Evolutionary conservation across 2,329 filamentous ascomycete genomes (phyloP), one percentile per base, ranked within the genome.

Genomic region (Aspergillus sp.): DNA sequence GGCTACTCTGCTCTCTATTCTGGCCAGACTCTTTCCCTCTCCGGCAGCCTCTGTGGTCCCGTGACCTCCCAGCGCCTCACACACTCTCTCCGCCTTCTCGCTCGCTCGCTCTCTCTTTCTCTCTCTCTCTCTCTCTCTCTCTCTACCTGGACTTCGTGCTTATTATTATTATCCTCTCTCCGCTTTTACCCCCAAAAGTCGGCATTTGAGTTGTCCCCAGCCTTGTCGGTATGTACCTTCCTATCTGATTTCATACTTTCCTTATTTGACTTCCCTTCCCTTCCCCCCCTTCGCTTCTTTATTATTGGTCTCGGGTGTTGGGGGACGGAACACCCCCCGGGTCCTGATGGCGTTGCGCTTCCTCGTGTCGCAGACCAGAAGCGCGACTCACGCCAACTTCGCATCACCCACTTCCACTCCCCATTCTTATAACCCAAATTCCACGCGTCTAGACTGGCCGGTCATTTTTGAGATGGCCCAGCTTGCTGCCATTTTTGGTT

Each of bases 181-280:
- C 19, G 19, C 19, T 19, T 19, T 19, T 19, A 1, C 19, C 19
- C 19, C 19, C 19, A 19, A 19, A 60, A 65, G 57, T 65, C 62
- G 62, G 62, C 59, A 64, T 60, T 56, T 61, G 56, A 66, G 56
- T 65, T 53, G 58, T 60, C 61, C 19, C 19, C 64, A 67, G 57
- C 63, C 63, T 68, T 63, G 63, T 68, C 65, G 64, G 65, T 68
- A 68, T 63, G 65, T 68, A 61, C 46, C 47, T 53, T 52, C 43
- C 26, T 50, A 41, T 45, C 36, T 33, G 49, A 32, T 32, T 32
- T 32, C 8, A 32, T 32, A 32, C 5, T 32, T 42, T 42, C 19
- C 19, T 19, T 19, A 19, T 19, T 19, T 19, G 19, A 19, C 19
- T 19, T 52, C 48, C 47, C 43, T 43, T 39, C 41, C 29, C 12